phyloP scores from a whole-genome alignment of 2,329 filamentous ascomycete species.

The Colletotrichum caudatum region DNA sequence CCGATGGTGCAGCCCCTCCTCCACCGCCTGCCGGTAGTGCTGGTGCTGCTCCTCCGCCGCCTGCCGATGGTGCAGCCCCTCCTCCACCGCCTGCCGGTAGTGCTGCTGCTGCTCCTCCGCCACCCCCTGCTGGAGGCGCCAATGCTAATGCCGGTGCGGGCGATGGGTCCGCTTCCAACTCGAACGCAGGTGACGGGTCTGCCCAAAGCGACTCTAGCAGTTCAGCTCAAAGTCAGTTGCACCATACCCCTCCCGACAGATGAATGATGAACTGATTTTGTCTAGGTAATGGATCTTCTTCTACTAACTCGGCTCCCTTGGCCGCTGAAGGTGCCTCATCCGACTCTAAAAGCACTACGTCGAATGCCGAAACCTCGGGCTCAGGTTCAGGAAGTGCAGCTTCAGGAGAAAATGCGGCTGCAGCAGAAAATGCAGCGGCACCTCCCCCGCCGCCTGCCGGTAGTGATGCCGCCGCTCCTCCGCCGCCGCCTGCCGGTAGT shows the following conservation, averaged over 20 bases:
- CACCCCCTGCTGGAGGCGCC: too few relatives aligned
- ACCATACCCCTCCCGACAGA: too few relatives aligned
- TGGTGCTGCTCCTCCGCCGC: too few relatives aligned
- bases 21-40: too few relatives aligned
- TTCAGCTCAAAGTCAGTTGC: not conserved
- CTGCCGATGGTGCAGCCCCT: too few relatives aligned
- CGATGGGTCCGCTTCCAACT: not conserved
- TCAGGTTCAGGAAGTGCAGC: not conserved
- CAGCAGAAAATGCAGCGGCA: not conserved
- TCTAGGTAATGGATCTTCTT: slow-evolving; percentile 10
- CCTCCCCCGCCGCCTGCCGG: slow-evolving; percentile 19
- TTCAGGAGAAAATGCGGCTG: not conserved
- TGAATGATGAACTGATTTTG: not conserved
- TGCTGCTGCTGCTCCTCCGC: too few relatives aligned
- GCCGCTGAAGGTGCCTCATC: slow-evolving; percentile 28
- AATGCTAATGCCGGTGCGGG: accelerated
- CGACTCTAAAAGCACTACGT: not conserved
- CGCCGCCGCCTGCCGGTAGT: not conserved
- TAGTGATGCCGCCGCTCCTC: not conserved
- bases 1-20: too few relatives aligned
- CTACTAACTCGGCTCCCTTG: not conserved
- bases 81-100: too few relatives aligned
- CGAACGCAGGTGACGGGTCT: not conserved
- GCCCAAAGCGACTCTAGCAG: too few relatives aligned
- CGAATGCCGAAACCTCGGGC: not conserved